Evolutionary conservation across 2,329 filamentous ascomycete genomes (phyloP).

Genomic region (Monosporascus sp.): DNA sequence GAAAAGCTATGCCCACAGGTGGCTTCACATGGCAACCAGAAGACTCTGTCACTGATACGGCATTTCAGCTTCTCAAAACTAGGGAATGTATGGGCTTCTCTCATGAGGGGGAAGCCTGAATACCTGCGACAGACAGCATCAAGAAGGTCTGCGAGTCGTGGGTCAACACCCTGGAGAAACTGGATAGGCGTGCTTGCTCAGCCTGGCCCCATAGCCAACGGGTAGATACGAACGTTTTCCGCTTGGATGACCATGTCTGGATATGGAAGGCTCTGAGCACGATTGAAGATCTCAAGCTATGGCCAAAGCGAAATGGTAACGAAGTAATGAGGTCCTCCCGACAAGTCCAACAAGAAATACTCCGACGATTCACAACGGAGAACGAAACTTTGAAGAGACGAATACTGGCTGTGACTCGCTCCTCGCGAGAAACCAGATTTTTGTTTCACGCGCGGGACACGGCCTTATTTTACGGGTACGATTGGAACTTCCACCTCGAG

Average conservation of each 20-base stretch:
- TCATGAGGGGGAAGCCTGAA: neutral
- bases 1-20: neutral
- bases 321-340: neutral
- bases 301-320: neutral
- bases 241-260: slow-evolving; percentile 13
- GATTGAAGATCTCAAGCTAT: neutral
- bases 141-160: neutral
- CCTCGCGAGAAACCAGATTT: slow-evolving; percentile 8
- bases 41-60: slow-evolving; percentile 1
- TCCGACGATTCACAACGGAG: slow-evolving; percentile 8
- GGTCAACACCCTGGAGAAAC: neutral
- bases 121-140: neutral
- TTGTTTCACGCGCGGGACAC: slow-evolving; percentile 14
- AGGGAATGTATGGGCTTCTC: neutral
- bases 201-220: slow-evolving; percentile 6
- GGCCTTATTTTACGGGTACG: slow-evolving; percentile 6
- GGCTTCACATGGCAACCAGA: neutral
- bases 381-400: slow-evolving; percentile 5
- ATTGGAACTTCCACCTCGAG: neutral
- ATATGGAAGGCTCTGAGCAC: slow-evolving; percentile 9
- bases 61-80: slow-evolving; percentile 5
- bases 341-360: slow-evolving; percentile 4
- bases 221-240: slow-evolving; percentile 3
- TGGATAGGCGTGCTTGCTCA: neutral
- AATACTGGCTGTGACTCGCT: slow-evolving; percentile 13